Conservation (phyloP, 2,329 filamentous ascomycete species). For the Zalaria obscura region DNA sequence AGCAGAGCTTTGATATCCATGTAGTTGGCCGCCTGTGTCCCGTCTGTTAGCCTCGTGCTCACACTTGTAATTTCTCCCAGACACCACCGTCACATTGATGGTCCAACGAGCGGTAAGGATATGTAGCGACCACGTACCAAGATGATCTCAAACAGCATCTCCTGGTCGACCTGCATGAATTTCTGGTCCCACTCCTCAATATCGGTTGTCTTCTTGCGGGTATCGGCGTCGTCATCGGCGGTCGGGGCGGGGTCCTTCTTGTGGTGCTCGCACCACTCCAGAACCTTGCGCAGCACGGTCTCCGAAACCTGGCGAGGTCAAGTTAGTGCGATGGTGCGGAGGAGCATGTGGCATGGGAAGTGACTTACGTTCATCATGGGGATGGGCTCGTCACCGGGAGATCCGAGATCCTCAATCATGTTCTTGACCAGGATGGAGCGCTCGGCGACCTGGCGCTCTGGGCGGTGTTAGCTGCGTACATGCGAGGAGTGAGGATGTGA, state of each 20-base stretch:
- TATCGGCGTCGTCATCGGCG: constrained; percentile 81
- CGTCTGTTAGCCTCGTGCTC: background rate
- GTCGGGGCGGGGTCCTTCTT: constrained; percentile 71
- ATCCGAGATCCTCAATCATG: constrained; percentile 87
- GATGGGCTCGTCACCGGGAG: constrained; percentile 50
- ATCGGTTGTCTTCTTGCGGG: constrained; percentile 94
- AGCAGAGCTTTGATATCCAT: constrained; percentile 97
- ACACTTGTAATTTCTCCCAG: background rate
- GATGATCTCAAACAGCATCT: constrained; percentile 99
- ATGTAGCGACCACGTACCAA: constrained; percentile 43
- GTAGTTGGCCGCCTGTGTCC: constrained; percentile 75
- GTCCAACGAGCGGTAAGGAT: background rate
- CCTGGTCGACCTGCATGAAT: constrained; percentile 99
- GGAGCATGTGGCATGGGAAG: background rate
- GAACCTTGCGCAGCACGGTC: constrained; percentile 83
- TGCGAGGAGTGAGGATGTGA: constrained; percentile 3
- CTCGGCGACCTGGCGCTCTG: constrained; percentile 71
- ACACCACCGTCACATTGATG: background rate
- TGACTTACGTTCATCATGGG: constrained; percentile 64
- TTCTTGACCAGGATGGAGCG: constrained; percentile 95
- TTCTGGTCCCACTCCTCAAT: constrained; percentile 99
- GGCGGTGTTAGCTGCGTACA: constrained; percentile 6
- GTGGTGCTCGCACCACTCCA: constrained; percentile 97
- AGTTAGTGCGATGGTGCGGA: constrained; percentile 1
- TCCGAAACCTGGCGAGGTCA: constrained; percentile 55